These are phyloP conservation scores for Thielaviopsis euricoi DNA, from an alignment of 2,329 filamentous ascomycete genomes.

Conservation along the genomic window DNA sequence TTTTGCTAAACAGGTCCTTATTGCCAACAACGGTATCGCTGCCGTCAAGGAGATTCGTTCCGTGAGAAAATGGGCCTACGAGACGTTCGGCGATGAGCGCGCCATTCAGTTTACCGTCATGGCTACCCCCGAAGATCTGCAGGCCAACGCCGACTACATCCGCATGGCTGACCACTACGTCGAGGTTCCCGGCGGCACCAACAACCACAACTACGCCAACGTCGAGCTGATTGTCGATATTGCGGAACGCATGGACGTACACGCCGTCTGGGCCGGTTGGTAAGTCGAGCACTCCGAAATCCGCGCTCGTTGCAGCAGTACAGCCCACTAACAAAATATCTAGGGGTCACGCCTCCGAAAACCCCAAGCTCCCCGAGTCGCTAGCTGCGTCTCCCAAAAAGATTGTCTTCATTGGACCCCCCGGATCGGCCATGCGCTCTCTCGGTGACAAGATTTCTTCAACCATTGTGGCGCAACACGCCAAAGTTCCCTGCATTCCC, in stretches of 20 bases:
- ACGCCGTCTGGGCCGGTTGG: constrained; percentile 98
- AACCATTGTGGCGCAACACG: constrained; percentile 96
- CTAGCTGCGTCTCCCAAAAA: constrained; percentile 93
- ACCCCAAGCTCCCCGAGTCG: constrained; percentile 92
- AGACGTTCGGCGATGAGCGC: constrained; percentile 94
- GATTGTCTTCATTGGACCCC: constrained; percentile 97
- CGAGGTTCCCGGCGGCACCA: constrained; percentile 94
- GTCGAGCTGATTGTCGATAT: constrained; percentile 98
- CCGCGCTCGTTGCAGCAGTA: background rate
- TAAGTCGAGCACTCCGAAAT: constrained; percentile 29
- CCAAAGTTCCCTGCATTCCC: constrained; percentile 91
- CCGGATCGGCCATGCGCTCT: constrained; percentile 95
- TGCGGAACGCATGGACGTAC: constrained; percentile 94
- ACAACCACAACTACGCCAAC: constrained; percentile 99
- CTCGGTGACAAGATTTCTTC: constrained; percentile 99
- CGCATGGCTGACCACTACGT: constrained; percentile 99
- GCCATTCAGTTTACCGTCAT: constrained; percentile 99
- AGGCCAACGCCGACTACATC: constrained; percentile 97
- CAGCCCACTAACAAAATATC: background rate
- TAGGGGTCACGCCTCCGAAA: constrained; percentile 96
- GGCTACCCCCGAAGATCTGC: constrained; percentile 95
- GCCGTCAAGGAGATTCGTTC: constrained; percentile 99
- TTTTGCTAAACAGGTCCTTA: constrained; percentile 53
- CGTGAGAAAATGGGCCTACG: constrained; percentile 99
- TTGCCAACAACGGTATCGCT: constrained; percentile 99